Conservation (phyloP, 306 rosid species). For the Sesbania bispinosa region DNA sequence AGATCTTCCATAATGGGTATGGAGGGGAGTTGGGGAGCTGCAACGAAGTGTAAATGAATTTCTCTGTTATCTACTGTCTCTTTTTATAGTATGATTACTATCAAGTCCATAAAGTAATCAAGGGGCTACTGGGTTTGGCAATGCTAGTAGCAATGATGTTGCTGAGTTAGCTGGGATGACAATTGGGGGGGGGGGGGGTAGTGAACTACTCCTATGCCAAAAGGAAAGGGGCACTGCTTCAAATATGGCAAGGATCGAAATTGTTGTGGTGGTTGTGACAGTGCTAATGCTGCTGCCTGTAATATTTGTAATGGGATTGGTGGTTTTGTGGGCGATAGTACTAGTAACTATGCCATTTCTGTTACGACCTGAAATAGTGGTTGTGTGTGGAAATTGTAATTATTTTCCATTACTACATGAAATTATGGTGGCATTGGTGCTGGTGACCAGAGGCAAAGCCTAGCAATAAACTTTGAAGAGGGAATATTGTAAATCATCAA, state of each 20-base stretch:
- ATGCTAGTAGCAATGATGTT: background rate
- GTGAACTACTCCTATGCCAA: background rate
- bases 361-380: too few species aligned
- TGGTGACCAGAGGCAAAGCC: background rate
- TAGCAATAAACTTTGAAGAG: background rate
- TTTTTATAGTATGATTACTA: background rate
- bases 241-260: background rate
- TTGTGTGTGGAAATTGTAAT: too few species aligned
- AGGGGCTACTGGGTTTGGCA: background rate
- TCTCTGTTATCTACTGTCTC: background rate
- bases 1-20: background rate
- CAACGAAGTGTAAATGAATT: background rate
- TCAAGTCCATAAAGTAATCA: constrained; percentile 7
- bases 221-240: background rate
- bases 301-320: background rate
- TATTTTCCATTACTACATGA: background rate
- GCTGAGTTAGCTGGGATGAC: background rate
- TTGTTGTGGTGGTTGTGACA: background rate
- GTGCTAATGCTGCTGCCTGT: background rate
- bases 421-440: background rate
- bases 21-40: background rate
- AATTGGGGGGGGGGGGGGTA: background rate
- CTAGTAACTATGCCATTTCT: background rate
- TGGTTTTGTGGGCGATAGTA: background rate
- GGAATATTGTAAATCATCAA: background rate